Conservation (phyloP, 169 alveolate species). For the Plasmodium vivax region DNA sequence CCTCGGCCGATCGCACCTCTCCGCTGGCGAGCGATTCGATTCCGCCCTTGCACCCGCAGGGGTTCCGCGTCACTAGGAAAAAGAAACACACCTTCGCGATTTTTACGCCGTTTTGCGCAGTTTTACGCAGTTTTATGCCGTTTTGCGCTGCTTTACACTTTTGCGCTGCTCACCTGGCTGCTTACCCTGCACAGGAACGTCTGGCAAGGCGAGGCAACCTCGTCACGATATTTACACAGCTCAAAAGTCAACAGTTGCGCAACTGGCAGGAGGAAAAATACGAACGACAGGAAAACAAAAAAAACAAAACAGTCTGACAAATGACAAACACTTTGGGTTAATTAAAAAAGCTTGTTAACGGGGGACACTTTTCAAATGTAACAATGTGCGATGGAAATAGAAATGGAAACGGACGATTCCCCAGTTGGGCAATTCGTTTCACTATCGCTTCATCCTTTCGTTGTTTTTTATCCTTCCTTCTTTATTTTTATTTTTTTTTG, state of each 20-base stretch:
- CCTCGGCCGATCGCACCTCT: background rate
- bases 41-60: background rate
- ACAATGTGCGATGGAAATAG: background rate
- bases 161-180: background rate
- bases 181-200: background rate
- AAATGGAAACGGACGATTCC: background rate
- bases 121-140: background rate
- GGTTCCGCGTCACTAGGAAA: background rate
- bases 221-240: background rate
- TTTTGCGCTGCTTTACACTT: background rate
- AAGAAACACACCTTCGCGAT: background rate
- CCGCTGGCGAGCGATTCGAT: background rate
- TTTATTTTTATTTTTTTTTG: background rate
- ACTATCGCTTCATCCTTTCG: background rate
- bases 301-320: background rate
- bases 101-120: background rate
- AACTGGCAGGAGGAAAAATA: background rate
- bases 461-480: background rate
- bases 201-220: background rate
- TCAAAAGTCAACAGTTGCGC: background rate
- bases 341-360: slow-evolving; percentile 2
- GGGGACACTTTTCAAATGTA: background rate
- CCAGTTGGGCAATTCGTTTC: background rate
- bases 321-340: background rate
- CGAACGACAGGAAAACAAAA: background rate